Conservation (phyloP, 2,329 filamentous ascomycete genomes). For the Setomelanomma holmii region DNA sequence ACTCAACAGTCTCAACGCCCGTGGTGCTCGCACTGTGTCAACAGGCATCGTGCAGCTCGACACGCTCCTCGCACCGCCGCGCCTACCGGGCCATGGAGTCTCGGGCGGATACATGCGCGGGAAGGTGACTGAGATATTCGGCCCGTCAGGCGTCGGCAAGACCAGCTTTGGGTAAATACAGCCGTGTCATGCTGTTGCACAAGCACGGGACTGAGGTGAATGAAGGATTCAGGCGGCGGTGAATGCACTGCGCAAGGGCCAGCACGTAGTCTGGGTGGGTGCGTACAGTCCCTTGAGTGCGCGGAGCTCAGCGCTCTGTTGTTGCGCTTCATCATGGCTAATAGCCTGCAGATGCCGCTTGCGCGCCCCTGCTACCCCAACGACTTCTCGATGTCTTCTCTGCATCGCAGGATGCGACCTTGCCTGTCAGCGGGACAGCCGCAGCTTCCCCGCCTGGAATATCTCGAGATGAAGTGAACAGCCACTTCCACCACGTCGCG, state of each 20-base stretch:
- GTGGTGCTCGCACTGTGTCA: conserved; percentile 54
- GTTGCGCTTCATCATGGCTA: conserved; percentile 18
- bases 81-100: conserved; percentile 28
- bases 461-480: conserved; percentile 40
- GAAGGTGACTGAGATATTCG: conserved; percentile 86
- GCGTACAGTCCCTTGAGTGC: conserved; percentile 44
- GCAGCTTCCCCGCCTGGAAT: conserved; percentile 18
- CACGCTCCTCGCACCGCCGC: conserved; percentile 43
- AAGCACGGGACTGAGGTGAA: conserved; percentile 32
- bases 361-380: conserved; percentile 55
- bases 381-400: conserved; percentile 59
- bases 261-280: conserved; percentile 84
- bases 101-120: conserved; percentile 71
- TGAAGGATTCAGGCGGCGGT: conserved; percentile 73
- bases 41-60: conserved; percentile 60
- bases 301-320: conserved; percentile 18
- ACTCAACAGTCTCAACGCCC: conserved; percentile 65
- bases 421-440: conserved; percentile 6
- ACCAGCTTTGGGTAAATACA: conserved; percentile 76
- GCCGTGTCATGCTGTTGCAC: conserved; percentile 16
- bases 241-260: conserved; percentile 66
- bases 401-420: conserved; percentile 8
- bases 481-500: conserved; percentile 70
- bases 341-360: conserved; percentile 55
- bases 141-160: conserved; percentile 85